phyloP scores from a whole-genome alignment of 2,329 filamentous ascomycete species.

The Verticillium alfalfae region DNA sequence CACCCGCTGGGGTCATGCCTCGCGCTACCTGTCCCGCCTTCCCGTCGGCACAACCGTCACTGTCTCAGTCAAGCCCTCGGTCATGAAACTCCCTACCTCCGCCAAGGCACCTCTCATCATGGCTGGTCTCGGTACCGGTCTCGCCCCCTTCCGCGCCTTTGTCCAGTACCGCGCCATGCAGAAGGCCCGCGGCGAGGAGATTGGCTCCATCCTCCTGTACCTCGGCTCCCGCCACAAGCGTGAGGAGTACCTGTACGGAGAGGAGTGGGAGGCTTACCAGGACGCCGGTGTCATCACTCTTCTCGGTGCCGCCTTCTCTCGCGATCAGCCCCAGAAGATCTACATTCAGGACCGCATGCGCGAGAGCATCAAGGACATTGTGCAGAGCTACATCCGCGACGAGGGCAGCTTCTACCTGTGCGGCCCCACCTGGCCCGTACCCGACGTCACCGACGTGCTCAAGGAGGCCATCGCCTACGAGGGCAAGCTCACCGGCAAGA shows the following conservation, averaged over 20 bases:
- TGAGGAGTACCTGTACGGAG: constrained; percentile 97
- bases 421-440: constrained; percentile 96
- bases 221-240: constrained; percentile 96
- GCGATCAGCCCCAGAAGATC: constrained; percentile 97
- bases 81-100: constrained; percentile 93
- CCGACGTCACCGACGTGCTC: constrained; percentile 89
- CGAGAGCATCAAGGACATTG: constrained; percentile 75
- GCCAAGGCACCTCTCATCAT: constrained; percentile 94
- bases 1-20: constrained; percentile 88
- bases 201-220: constrained; percentile 89
- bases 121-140: constrained; percentile 95
- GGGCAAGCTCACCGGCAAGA: constrained; percentile 65
- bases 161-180: constrained; percentile 98
- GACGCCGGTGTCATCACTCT: constrained; percentile 93
- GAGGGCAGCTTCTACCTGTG: constrained; percentile 96
- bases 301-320: constrained; percentile 87
- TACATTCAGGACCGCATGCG: constrained; percentile 98
- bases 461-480: constrained; percentile 85
- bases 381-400: constrained; percentile 79
- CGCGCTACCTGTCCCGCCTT: constrained; percentile 77
- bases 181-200: constrained; percentile 93
- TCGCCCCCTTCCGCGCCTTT: constrained; percentile 98
- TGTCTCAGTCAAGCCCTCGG: constrained; percentile 92
- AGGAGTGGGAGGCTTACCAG: constrained; percentile 98
- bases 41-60: constrained; percentile 73